phyloP scores from a whole-genome alignment of 1,284 basidiomycete species.

The Cerioporus squamosus region DNA sequence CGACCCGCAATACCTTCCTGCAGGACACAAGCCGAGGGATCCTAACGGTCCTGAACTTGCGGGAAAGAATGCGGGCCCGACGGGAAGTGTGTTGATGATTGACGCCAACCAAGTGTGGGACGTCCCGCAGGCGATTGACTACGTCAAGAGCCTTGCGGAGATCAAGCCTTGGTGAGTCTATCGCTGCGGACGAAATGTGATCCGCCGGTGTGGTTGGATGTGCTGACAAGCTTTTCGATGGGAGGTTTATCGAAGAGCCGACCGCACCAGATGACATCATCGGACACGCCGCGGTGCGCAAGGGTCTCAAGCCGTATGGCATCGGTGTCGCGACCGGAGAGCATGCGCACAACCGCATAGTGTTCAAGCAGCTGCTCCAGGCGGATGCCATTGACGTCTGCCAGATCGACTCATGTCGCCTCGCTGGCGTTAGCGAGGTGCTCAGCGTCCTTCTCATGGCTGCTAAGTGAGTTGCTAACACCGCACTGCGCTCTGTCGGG shows the following conservation, averaged over 20 bases:
- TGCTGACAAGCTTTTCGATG: slow-evolving; percentile 2
- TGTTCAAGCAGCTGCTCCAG: slow-evolving; percentile 97
- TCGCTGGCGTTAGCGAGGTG: slow-evolving; percentile 94
- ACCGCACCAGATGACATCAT: slow-evolving; percentile 92
- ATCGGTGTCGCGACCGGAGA: slow-evolving; percentile 97
- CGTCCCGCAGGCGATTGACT: slow-evolving; percentile 90
- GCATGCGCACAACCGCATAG: slow-evolving; percentile 94
- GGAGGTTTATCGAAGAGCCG: slow-evolving; percentile 93
- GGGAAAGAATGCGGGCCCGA: slow-evolving; percentile 94
- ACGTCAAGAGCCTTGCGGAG: slow-evolving; percentile 79
- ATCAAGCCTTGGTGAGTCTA: slow-evolving; percentile 84
- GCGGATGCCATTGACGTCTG: slow-evolving; percentile 95
- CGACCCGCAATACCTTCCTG: slow-evolving; percentile 76
- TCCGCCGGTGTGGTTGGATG: background rate
- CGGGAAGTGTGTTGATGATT: slow-evolving; percentile 94
- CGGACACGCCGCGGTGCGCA: slow-evolving; percentile 83
- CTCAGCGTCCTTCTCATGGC: slow-evolving; percentile 93
- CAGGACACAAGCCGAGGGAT: slow-evolving; percentile 59
- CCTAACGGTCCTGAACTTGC: slow-evolving; percentile 65
- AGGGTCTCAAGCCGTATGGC: slow-evolving; percentile 78
- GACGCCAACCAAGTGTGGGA: slow-evolving; percentile 99
- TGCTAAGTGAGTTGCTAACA: slow-evolving; percentile 67
- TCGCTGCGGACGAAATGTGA: background rate
- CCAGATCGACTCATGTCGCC: slow-evolving; percentile 93
- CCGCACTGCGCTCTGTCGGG: background rate